Percentiles rank a stretch among this genome's conserved stretches.
These are phyloP conservation scores for Globisporangium sylvaticum DNA, from an alignment of 352 stramenopile genomes.

Conservation along the genomic window DNA sequence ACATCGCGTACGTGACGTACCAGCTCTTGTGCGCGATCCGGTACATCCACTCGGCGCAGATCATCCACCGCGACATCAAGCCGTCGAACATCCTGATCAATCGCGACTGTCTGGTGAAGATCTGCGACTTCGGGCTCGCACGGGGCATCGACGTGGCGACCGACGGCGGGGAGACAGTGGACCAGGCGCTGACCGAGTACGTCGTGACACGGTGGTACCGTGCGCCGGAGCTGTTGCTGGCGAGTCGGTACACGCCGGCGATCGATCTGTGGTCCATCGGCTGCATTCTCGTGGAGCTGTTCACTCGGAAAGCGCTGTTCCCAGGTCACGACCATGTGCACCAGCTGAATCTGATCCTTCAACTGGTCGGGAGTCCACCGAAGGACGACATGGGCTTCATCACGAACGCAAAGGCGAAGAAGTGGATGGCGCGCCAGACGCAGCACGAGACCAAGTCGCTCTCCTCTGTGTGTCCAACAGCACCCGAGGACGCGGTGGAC, in stretches of 20 bases:
- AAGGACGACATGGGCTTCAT: conserved; percentile 72
- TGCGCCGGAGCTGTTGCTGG: conserved; percentile 91
- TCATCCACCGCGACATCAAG: conserved; percentile 93
- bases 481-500: conserved; percentile 66
- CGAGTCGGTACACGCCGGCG: conserved; percentile 92
- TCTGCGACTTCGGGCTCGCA: conserved; percentile 89
- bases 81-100: conserved; percentile 96
- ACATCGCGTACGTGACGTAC: conserved; percentile 84
- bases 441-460: conserved; percentile 52
- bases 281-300: conserved; percentile 99
- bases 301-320: conserved; percentile 82
- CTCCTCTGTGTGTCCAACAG: conserved; percentile 45
- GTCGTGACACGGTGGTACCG: conserved; percentile 94
- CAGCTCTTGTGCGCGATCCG: conserved; percentile 74
- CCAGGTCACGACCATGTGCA: conserved; percentile 83
- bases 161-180: conserved; percentile 34
- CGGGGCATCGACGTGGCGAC: conserved; percentile 55
- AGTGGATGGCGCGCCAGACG: conserved; percentile 77
- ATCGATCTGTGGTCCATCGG: conserved; percentile 96
- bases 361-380: conserved; percentile 61
- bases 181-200: conserved; percentile 85
- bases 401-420: conserved; percentile 80
- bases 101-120: conserved; percentile 84
- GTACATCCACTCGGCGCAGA: conserved; percentile 86
- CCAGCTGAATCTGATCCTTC: conserved; percentile 87